Evolutionary conservation across 371 early-diverging fungal species (phyloP).

Genomic region (Mortierella sp.): DNA sequence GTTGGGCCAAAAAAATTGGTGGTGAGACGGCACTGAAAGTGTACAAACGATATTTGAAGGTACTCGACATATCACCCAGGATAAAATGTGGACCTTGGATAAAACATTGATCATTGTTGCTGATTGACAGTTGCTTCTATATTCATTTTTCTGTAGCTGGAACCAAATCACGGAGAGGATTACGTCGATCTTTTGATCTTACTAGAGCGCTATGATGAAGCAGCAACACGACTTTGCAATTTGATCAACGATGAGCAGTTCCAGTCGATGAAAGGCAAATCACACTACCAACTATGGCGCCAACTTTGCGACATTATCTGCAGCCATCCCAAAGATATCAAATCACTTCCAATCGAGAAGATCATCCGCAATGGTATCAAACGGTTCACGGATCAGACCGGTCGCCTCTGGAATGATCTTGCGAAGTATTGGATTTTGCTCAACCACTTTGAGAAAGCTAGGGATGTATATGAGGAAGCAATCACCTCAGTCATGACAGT

Average conservation of each 20-base stretch:
- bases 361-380: constrained; percentile 92
- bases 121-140: neutral
- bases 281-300: constrained; percentile 89
- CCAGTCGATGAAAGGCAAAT: constrained; percentile 77
- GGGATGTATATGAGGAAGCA: constrained; percentile 96
- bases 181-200: constrained; percentile 81
- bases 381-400: constrained; percentile 88
- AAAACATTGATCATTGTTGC: neutral
- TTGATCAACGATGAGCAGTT: constrained; percentile 82
- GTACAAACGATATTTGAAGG: constrained; percentile 86
- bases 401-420: constrained; percentile 89
- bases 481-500: constrained; percentile 86
- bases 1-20: constrained; percentile 83
- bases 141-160: constrained; percentile 59
- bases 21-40: constrained; percentile 88
- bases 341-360: constrained; percentile 77
- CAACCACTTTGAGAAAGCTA: constrained; percentile 82
- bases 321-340: constrained; percentile 79
- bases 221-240: constrained; percentile 81
- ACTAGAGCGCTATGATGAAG: constrained; percentile 84
- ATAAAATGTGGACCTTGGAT: neutral
- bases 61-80: constrained; percentile 27
- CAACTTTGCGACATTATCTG: constrained; percentile 87
- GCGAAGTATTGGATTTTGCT: constrained; percentile 87
- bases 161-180: constrained; percentile 78